phyloP scores from a whole-genome alignment of 1,284 basidiomycete genomes.

The Naganishia liquefaciens region DNA sequence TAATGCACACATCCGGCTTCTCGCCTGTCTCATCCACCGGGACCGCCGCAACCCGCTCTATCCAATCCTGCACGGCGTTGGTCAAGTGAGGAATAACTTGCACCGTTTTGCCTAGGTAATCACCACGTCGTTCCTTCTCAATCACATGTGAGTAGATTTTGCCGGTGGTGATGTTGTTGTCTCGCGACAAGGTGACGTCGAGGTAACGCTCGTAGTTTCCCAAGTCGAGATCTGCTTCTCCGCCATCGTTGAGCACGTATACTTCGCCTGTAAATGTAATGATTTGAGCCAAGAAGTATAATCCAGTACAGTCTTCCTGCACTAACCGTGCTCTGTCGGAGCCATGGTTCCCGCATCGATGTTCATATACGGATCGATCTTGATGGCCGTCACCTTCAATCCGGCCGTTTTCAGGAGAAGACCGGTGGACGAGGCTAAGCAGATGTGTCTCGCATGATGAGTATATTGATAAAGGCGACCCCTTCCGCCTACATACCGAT shows the following conservation, averaged over 20 bases:
- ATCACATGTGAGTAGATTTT: slow-evolving; percentile 98
- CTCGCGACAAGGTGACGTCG: slow-evolving; percentile 86
- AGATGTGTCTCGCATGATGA: slow-evolving; percentile 14
- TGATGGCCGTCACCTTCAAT: slow-evolving; percentile 96
- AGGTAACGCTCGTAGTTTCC: slow-evolving; percentile 99
- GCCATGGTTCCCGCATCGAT: slow-evolving; percentile 99
- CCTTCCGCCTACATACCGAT: slow-evolving; percentile 65
- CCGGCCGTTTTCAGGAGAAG: slow-evolving; percentile 93
- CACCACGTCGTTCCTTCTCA: slow-evolving; percentile 93
- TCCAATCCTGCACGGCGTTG: slow-evolving; percentile 98
- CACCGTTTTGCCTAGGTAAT: slow-evolving; percentile 97
- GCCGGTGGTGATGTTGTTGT: slow-evolving; percentile 98
- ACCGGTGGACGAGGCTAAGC: slow-evolving; percentile 89
- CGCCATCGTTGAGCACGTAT: slow-evolving; percentile 97
- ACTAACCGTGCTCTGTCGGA: slow-evolving; percentile 88
- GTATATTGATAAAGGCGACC: slow-evolving; percentile 1
- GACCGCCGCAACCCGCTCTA: slow-evolving; percentile 87
- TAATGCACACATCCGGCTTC: slow-evolving; percentile 93
- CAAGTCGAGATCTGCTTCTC: slow-evolving; percentile 95
- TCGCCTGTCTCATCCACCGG: slow-evolving; percentile 93
- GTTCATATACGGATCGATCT: slow-evolving; percentile 99
- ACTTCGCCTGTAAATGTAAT: slow-evolving; percentile 74
- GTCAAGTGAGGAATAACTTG: slow-evolving; percentile 97
- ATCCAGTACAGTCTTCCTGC: slow-evolving; percentile 45
- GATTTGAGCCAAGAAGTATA: too few relatives aligned